A percentile compares a stretch with the other conserved stretches of the same genome.
Evolutionary conservation across 2,329 filamentous ascomycete genomes (phyloP).

Genomic region (Epichloe coenophiala): DNA sequence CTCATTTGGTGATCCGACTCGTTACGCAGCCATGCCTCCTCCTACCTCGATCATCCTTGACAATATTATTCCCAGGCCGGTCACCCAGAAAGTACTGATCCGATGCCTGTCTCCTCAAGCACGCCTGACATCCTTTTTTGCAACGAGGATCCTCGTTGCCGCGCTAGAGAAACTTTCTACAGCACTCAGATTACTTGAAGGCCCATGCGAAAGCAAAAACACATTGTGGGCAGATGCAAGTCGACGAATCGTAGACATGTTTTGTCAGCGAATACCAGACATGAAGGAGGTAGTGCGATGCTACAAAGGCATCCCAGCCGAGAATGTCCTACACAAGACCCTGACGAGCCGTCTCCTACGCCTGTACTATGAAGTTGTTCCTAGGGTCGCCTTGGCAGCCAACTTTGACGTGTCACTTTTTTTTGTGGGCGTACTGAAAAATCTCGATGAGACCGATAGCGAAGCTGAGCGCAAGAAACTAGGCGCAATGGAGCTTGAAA

Average conservation of each 20-base stretch:
- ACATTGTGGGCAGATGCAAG: conserved; percentile 56
- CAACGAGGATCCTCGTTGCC: conserved; percentile 62
- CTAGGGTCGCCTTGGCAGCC: conserved; percentile 65
- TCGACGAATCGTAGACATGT: conserved; percentile 55
- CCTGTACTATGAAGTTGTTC: conserved; percentile 75
- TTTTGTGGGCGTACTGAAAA: conserved; percentile 57
- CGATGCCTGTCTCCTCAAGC: conserved; percentile 68
- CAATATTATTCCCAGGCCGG: conserved; percentile 69
- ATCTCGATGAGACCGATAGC: conserved; percentile 40
- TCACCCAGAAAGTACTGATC: conserved; percentile 66
- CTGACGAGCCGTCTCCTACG: conserved; percentile 64
- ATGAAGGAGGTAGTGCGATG: conserved; percentile 68
- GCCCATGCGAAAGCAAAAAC: conserved; percentile 23
- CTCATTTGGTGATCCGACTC: conserved; percentile 53
- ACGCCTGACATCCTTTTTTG: conserved; percentile 79
- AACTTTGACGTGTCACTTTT: conserved; percentile 79
- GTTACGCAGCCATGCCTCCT: conserved; percentile 55
- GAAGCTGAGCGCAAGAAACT: conserved; percentile 39
- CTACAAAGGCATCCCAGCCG: conserved; percentile 55
- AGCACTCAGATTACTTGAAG: conserved; percentile 48
- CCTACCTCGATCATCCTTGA: conserved; percentile 69
- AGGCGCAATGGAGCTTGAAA: conserved; percentile 61
- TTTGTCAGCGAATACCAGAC: conserved; percentile 64
- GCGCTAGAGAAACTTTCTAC: conserved; percentile 64
- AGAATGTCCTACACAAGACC: conserved; percentile 63